A percentile compares a stretch with the other conserved stretches of the same genome.
Evolutionary conservation across 306 rosid species (phyloP).

Genomic region (Astragalus membranaceus): DNA sequence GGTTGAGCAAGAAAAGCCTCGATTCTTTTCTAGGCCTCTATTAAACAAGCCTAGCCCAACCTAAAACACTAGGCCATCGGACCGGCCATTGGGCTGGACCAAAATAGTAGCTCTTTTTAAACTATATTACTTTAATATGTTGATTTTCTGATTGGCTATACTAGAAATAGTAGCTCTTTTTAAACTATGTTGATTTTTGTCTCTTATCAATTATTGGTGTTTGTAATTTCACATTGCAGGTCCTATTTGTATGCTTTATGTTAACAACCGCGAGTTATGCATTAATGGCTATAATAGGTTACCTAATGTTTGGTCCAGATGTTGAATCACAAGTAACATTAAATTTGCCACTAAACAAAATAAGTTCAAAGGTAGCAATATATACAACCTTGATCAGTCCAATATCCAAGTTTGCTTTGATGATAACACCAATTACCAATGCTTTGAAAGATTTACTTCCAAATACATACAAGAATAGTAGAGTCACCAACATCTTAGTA

Average conservation of each 20-base stretch:
- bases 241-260: slow-evolving; percentile 47
- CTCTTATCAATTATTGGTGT: neutral
- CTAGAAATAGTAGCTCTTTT: neutral
- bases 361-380: slow-evolving; percentile 60
- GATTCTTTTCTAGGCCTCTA: no score
- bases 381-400: slow-evolving; percentile 70
- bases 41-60: no score
- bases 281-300: slow-evolving; percentile 66
- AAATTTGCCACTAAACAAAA: slow-evolving; percentile 43
- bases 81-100: no score
- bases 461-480: slow-evolving; percentile 22
- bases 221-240: slow-evolving; percentile 36
- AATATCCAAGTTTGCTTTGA: slow-evolving; percentile 63
- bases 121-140: neutral
- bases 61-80: no score
- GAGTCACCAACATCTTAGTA: slow-evolving; percentile 18
- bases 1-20: no score
- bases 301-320: slow-evolving; percentile 53
- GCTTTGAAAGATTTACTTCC: slow-evolving; percentile 44
- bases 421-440: slow-evolving; percentile 56
- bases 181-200: no score
- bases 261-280: slow-evolving; percentile 52
- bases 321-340: slow-evolving; percentile 64
- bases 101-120: no score
- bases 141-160: neutral